These are phyloP conservation scores for Neofusicoccum sp. DNA, from an alignment of 2,329 filamentous ascomycete species.

Conservation along the genomic window DNA sequence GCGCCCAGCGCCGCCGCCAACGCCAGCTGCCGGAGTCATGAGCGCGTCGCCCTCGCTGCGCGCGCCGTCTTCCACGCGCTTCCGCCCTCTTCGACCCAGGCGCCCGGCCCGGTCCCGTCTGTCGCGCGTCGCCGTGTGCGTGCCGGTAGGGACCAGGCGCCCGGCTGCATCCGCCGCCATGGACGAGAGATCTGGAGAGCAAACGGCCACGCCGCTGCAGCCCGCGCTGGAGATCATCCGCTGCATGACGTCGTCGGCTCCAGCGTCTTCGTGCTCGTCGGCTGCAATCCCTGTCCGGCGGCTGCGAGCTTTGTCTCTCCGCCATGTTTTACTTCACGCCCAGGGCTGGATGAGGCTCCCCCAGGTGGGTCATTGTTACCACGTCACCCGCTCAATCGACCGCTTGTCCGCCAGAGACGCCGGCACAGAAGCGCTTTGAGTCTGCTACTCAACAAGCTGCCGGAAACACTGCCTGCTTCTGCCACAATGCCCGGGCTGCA, in stretches of 20 bases:
- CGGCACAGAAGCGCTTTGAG: background rate
- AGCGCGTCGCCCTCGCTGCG: background rate
- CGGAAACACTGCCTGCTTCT: background rate
- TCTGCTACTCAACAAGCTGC: background rate
- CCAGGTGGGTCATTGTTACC: background rate
- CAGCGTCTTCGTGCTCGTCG: background rate
- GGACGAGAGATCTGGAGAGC: background rate
- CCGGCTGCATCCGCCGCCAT: background rate
- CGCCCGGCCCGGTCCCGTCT: background rate
- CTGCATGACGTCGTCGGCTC: background rate
- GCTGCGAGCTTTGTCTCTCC: background rate
- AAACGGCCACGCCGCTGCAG: background rate
- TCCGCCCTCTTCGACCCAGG: background rate
- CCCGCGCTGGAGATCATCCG: background rate
- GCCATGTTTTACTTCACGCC: background rate
- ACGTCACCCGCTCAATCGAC: background rate
- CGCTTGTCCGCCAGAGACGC: background rate
- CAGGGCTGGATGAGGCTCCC: background rate
- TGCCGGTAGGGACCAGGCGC: background rate
- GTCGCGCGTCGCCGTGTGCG: background rate
- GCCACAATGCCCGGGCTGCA: background rate
- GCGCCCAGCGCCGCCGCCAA: background rate
- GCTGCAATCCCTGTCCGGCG: background rate
- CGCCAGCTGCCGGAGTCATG: background rate
- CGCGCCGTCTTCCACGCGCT: background rate